Base-by-base conservation (phyloP, 805 yeast genomes). In the Wickerhamomyces ciferrii region DNA sequence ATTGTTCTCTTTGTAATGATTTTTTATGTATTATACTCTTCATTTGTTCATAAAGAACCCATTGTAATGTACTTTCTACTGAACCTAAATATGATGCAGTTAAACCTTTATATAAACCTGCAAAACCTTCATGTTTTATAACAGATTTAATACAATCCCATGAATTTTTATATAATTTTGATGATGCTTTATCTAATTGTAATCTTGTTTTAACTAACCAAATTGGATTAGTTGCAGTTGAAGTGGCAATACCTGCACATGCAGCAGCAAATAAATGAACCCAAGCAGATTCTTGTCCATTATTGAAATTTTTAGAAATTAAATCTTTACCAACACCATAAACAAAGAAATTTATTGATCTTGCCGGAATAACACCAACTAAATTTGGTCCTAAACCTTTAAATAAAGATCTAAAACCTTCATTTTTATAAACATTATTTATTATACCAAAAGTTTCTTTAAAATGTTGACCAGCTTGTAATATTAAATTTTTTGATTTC, bases 31-130 rank as follows among this genome's bases (percentile, higher is more conserved):
- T 85, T 35, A 85, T 62, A 21, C 71, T 57, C 62, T 86, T 88
- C 97, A 94, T 91, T 64, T 89, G 96, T 67, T 94, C 99, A 61
- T 94, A 94, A 38, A 94, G 74, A 21, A 94, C 87, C 99, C 99
- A 94, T 65, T 94, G 99, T 46, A 94, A 67, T 1, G 97, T 88
- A 41, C 95, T 84, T 69, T 94, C 99, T 2, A 78, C 82, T 0
- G 96, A 91, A 5, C 99, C 99, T 51, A 94, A 69, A 63, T 94
- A 94, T 1, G 97, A 88, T 0, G 98, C 98, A 38, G 92, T 81
- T 46, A 94, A 70, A n/a, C 99, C 99, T 55, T 82, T 81, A 61
- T 94, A 94, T 29, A 94, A 71, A 21, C 96, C 91, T 8, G 58
- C 57, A 31, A 90, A 53, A 24, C 99, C 99, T 65, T 94, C 99